A percentile compares a stretch with the other conserved stretches of the same genome.
These are phyloP conservation scores for Heracleum sosnowskyi DNA, from an alignment of 129 eudicot genomes.

Conservation along the genomic window DNA sequence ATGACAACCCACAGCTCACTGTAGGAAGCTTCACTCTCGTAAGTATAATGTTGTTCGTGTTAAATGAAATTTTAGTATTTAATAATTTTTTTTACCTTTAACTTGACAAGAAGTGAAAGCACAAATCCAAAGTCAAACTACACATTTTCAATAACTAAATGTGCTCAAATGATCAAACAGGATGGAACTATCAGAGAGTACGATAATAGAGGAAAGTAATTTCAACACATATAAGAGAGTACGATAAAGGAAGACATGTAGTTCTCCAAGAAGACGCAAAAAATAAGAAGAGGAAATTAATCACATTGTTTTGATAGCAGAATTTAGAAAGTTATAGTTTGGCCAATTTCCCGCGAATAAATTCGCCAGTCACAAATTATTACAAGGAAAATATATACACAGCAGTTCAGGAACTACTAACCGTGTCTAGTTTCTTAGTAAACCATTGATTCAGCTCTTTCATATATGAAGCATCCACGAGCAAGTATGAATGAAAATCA, in stretches of 20 bases:
- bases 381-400: not conserved
- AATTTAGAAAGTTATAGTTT: not conserved
- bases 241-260: not conserved
- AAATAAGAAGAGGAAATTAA: not conserved
- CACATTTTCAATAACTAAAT: not conserved
- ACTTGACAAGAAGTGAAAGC: not conserved
- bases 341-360: not conserved
- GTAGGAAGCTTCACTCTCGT: not conserved
- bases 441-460: conserved; percentile 97
- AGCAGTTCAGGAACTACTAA: conserved; percentile 18
- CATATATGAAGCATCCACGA: conserved; percentile 75
- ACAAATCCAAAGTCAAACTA: not conserved
- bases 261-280: not conserved
- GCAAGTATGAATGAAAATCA: conserved; percentile 79
- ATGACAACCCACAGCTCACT: not conserved
- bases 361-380: not conserved
- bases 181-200: not conserved
- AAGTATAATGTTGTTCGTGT: not conserved
- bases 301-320: too few relatives aligned
- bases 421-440: conserved; percentile 91
- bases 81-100: not conserved
- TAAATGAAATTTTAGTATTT: not conserved
- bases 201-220: not conserved
- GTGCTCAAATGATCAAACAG: not conserved
- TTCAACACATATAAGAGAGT: not conserved